Percentiles rank a stretch among this genome's conserved stretches.
Evolutionary conservation across 78 protist species (phyloP).

Genomic region (Dictyostelium firmibasis): DNA sequence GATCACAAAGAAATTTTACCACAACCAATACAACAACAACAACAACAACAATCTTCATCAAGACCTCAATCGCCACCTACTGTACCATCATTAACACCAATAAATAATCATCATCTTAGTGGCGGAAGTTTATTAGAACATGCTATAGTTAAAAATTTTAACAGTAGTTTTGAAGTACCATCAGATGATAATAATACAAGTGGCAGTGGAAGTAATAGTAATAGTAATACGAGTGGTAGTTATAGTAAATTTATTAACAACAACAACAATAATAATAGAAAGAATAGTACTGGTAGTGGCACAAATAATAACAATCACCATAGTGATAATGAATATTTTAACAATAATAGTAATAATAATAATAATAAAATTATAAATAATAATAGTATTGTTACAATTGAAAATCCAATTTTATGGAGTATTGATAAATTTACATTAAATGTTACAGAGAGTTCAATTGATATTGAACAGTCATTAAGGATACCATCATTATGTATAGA

Average conservation of each 20-base stretch:
- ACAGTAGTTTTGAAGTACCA: not conserved
- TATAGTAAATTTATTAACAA: not conserved
- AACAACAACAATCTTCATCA: not conserved
- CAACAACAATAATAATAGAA: not conserved
- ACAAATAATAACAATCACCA: not conserved
- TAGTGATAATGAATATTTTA: not conserved
- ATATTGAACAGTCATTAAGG: slow-evolving; percentile 8
- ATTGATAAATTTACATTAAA: not conserved
- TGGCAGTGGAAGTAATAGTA: not conserved
- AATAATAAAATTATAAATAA: not conserved
- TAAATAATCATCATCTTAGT: not conserved
- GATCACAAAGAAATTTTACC: not conserved
- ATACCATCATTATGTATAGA: not conserved
- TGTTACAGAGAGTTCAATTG: not conserved
- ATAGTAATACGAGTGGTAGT: not conserved
- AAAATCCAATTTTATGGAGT: not conserved
- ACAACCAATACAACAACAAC: not conserved
- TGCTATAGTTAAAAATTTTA: not conserved
- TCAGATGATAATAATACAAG: not conserved
- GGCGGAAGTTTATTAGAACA: not conserved
- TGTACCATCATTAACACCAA: not conserved
- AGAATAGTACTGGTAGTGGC: not conserved
- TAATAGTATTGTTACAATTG: not conserved
- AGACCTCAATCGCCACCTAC: not conserved
- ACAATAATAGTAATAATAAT: not conserved